Evolutionary conservation across 129 eudicot species (phyloP).

Genomic region (Pittosporum tobira): DNA sequence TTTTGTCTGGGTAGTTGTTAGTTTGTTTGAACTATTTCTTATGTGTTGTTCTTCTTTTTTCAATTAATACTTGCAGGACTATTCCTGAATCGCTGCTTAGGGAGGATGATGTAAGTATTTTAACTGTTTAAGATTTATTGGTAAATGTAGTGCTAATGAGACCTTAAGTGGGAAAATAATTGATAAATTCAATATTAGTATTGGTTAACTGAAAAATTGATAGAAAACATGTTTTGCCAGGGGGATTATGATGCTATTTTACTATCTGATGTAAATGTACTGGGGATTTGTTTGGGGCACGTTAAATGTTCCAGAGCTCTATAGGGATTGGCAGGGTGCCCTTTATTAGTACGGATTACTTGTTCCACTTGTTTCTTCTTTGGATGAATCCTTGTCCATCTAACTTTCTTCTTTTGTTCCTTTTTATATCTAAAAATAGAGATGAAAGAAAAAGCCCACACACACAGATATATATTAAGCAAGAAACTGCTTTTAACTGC

Average conservation of each 20-base stretch:
- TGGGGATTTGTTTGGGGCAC: neutral
- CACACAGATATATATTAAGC: no score
- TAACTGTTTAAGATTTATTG: no score
- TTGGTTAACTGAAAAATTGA: neutral
- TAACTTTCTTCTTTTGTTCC: no score
- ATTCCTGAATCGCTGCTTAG: slow-evolving; percentile 55
- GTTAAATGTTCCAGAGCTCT: no score
- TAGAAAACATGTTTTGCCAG: neutral
- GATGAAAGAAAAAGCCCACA: no score
- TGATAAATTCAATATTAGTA: neutral
- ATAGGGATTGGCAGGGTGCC: no score
- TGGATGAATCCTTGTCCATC: no score
- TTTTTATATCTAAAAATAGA: no score
- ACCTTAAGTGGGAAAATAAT: neutral
- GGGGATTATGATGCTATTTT: neutral
- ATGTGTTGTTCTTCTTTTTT: neutral
- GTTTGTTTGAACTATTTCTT: neutral
- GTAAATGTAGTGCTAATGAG: neutral
- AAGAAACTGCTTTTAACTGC: no score
- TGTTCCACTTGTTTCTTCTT: no score
- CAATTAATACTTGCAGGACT: slow-evolving; percentile 27
- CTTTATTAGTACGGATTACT: no score
- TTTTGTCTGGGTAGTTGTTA: neutral
- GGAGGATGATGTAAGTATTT: slow-evolving; percentile 71
- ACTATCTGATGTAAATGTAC: no score